phyloP scores from a whole-genome alignment of 2,329 filamentous ascomycete genomes.

The Whalleya microplaca region DNA sequence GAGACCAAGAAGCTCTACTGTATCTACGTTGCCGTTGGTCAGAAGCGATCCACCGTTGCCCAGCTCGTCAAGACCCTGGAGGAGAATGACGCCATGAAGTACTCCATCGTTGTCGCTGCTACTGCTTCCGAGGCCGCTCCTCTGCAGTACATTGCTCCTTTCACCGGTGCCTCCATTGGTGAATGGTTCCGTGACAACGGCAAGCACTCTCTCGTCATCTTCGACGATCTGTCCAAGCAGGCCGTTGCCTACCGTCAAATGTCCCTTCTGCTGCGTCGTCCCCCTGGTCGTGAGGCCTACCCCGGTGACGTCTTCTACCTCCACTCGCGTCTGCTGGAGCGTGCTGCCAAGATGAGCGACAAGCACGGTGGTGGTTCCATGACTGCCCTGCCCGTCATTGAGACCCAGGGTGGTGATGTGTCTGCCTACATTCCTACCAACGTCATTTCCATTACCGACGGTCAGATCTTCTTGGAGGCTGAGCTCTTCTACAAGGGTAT shows the following conservation, averaged over 20 bases:
- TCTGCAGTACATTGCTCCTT: constrained; percentile 91
- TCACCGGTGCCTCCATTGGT: constrained; percentile 72
- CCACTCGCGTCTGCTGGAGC: constrained; percentile 98
- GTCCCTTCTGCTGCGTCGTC: constrained; percentile 96
- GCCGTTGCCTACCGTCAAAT: constrained; percentile 98
- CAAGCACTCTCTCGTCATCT: constrained; percentile 88
- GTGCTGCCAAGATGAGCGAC: constrained; percentile 98
- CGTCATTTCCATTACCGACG: constrained; percentile 99
- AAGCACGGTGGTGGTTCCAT: constrained; percentile 94
- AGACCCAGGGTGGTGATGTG: constrained; percentile 99
- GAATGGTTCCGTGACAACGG: constrained; percentile 84
- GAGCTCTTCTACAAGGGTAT: constrained; percentile 99
- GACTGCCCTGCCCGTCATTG: constrained; percentile 96
- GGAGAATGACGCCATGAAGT: constrained; percentile 99
- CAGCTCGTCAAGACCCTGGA: constrained; percentile 99
- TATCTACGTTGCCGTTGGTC: constrained; percentile 97
- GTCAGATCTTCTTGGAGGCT: constrained; percentile 99
- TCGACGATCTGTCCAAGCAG: constrained; percentile 97
- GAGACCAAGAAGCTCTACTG: constrained; percentile 99
- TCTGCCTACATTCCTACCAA: constrained; percentile 99
- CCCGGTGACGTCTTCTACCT: constrained; percentile 99
- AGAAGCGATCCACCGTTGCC: constrained; percentile 99
- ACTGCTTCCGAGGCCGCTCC: constrained; percentile 97
- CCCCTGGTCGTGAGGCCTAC: constrained; percentile 98
- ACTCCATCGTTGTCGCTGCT: constrained; percentile 89